Evolutionary conservation across 1,284 basidiomycete genomes (phyloP), one percentile per base, ranked within the genome.

Genomic region (Bjerkandera adusta): DNA sequence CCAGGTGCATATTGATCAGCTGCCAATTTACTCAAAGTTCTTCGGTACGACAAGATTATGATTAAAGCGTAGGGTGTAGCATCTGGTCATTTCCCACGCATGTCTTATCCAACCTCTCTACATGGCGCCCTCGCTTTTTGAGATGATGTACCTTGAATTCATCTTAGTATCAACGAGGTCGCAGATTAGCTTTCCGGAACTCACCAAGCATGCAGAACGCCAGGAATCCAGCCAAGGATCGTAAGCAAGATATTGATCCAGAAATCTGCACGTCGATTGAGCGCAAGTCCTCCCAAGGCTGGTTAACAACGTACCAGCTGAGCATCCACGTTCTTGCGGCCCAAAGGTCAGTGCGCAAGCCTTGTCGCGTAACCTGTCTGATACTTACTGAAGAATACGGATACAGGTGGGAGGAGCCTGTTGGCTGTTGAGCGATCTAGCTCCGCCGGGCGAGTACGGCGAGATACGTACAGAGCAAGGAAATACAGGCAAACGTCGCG

Each of bases 141-240:
- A 65, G 57, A 81, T 71, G 49, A 75, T 68, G 24, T 55, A 74
- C 70, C 72, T 74, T 41, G 3, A 35, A 22, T 10, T n/a, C 26
- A 16, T 30, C 32, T 32, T 30, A 22, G 30, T 10, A 24, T 29
- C 11, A 20, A n/a, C 37, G 10, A 1, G 21, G 12, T 2, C 25
- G 3, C 5, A 16, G 16, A 33, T 25, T 25, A 20, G 10, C 22
- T 40, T 26, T 7, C 18, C 38, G 43, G 6, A 13, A 25, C 45
- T 33, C 49, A 79, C 79, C 76, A 80, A 5, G 79, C 76, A 51
- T 82, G 79, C 26, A 80, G 56, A 1, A 79, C 69, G 12, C 78
- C 79, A 13, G 79, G 79, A 38, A 81, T 74, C 77, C 77, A 81
- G 18, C 73, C 79, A 10, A 81, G 61, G 42, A 81, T 67, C 55